Evolutionary conservation across 352 stramenopile species (phyloP), one percentile per base, ranked within the genome.

Genomic region (Phytopythium sindhum): DNA sequence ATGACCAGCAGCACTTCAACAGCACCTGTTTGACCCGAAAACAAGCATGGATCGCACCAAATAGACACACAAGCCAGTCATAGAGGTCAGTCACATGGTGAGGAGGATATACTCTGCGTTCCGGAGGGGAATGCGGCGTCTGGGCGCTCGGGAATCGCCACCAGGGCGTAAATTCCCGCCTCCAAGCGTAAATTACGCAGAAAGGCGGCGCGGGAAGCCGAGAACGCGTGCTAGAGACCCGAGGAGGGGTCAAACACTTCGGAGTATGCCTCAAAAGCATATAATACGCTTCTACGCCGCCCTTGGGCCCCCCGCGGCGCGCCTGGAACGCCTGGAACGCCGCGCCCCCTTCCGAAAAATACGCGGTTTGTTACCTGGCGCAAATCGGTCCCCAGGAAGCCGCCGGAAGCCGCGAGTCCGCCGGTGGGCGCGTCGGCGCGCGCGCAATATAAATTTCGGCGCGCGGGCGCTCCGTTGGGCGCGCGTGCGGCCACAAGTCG

Each of bases 301-400:
- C 0, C 24, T 5, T 2, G 0, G 15, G 12, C 11, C 24, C 26
- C 29, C 10, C 10, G 4, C 12, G 48, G 8, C 48, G 14, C 12
- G 14, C 48, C 11, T 55, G 28, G 48, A n/a, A 42, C 45, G 31
- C 26, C 66, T 41, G 21, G 39, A 53, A 51, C 10, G 0, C n/a
- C 19, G 23, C 41, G 24, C 45, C 65, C 62, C 65, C 58, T 53
- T 72, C 50, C 33, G 56, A 76, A 77, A 78, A 72, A 64, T 79
- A 78, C 72, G 39, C 39, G 31, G 12, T 59, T 72, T 67, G 69
- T 74, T 79, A 82, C 74, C 74, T 82, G 29, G 59, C 29, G 42
- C 24, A 39, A 15, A 29, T 53, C 61, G 62, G 56, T 48, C 63
- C 26, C 66, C 62, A 77, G 47, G 74, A 35, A 67, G 31, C 26